Evolutionary conservation across 2,329 filamentous ascomycete genomes (phyloP).

Genomic region (Stromatinia cepivora): DNA sequence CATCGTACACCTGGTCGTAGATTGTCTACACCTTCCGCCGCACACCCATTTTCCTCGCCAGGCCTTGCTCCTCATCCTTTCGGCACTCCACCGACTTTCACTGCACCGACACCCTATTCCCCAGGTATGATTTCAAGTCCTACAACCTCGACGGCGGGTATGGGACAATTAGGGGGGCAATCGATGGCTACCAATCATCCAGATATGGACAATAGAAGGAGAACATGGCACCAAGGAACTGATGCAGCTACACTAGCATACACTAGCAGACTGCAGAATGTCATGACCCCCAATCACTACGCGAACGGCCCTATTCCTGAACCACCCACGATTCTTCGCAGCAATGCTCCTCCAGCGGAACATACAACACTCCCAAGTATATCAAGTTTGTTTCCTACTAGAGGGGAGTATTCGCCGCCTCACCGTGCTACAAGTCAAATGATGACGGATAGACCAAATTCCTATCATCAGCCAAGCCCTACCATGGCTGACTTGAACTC

Average conservation of each 20-base stretch:
- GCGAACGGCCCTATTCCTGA: constrained; percentile 41
- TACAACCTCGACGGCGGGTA: constrained; percentile 55
- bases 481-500: constrained; percentile 46
- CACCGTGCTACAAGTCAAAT: constrained; percentile 72
- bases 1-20: constrained; percentile 69
- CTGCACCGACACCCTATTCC: constrained; percentile 56
- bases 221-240: constrained; percentile 89
- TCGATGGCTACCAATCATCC: constrained; percentile 56
- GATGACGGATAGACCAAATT: constrained; percentile 60
- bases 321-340: constrained; percentile 32
- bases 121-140: constrained; percentile 66
- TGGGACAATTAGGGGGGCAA: constrained; percentile 64
- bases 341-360: constrained; percentile 47
- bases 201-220: constrained; percentile 77
- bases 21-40: constrained; percentile 76
- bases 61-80: constrained; percentile 44
- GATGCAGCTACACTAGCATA: constrained; percentile 50
- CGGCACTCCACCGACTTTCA: constrained; percentile 57
- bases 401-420: constrained; percentile 61
- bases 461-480: constrained; percentile 26
- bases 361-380: constrained; percentile 77
- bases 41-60: constrained; percentile 71
- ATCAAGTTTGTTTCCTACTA: constrained; percentile 82
- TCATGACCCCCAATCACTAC: constrained; percentile 66
- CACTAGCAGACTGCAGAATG: constrained; percentile 72